Conservation (phyloP, 1,284 basidiomycete genomes). For the Chalciporus sp. region DNA sequence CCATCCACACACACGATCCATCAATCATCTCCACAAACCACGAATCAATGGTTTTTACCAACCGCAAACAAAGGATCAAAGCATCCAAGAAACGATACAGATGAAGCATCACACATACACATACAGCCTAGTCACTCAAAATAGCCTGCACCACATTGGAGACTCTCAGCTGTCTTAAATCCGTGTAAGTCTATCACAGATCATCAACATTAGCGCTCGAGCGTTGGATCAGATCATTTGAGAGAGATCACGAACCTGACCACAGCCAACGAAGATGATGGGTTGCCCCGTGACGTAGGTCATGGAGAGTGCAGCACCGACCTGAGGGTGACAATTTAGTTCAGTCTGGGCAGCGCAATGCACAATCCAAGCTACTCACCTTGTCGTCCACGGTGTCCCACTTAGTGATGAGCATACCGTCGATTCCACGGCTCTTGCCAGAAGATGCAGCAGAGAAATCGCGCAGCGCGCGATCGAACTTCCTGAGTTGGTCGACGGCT, state of each 20-base stretch:
- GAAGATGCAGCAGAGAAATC: slow-evolving; percentile 81
- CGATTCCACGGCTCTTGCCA: slow-evolving; percentile 83
- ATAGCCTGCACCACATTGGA: slow-evolving; percentile 93
- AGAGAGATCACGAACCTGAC: slow-evolving; percentile 64
- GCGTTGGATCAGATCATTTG: slow-evolving; percentile 1
- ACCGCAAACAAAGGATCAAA: too few species aligned
- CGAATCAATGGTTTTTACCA: too few species aligned
- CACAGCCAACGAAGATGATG: slow-evolving; percentile 95
- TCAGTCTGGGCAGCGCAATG: slow-evolving; percentile 5
- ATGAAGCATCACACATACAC: not conserved
- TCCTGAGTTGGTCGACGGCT: slow-evolving; percentile 92
- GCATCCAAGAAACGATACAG: not conserved
- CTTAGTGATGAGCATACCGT: slow-evolving; percentile 96
- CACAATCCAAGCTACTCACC: slow-evolving; percentile 40
- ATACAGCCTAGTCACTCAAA: slow-evolving; percentile 59
- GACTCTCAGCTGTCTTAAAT: slow-evolving; percentile 86
- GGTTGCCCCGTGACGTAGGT: slow-evolving; percentile 97
- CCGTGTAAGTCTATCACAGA: slow-evolving; percentile 83
- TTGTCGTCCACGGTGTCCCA: slow-evolving; percentile 97
- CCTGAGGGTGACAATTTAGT: slow-evolving; percentile 46
- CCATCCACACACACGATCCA: too few species aligned
- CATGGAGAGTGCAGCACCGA: slow-evolving; percentile 95
- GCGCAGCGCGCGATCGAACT: slow-evolving; percentile 89
- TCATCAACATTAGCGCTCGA: slow-evolving; percentile 13
- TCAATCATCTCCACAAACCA: too few species aligned